Evolutionary conservation across 345 rosid species (phyloP).

Genomic region (Camelina sativa): DNA sequence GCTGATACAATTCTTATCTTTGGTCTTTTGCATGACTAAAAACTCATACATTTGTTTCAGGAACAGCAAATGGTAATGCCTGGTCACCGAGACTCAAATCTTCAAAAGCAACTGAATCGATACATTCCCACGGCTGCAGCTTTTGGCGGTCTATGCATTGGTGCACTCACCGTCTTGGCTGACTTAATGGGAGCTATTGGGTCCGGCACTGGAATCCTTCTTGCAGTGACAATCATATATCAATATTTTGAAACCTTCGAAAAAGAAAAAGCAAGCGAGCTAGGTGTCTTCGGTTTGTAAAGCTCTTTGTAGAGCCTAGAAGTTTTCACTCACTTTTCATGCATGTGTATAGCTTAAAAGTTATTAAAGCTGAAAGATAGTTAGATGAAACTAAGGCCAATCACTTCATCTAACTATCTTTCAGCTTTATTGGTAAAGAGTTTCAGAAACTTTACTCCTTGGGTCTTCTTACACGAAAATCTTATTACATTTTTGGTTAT

Average conservation of each 20-base stretch:
- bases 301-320: background rate
- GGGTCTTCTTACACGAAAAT: background rate
- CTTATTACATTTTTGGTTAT: background rate
- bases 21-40: background rate
- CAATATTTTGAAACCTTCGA: conserved; percentile 6
- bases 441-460: background rate
- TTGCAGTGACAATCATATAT: conserved; percentile 8
- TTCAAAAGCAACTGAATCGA: conserved; percentile 6
- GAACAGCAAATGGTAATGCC: conserved; percentile 7
- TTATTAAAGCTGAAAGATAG: too few relatives aligned
- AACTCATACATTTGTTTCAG: background rate
- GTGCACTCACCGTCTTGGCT: conserved; percentile 17
- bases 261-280: conserved; percentile 1
- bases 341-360: background rate
- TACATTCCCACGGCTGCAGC: conserved; percentile 12
- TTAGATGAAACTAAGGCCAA: too few relatives aligned
- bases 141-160: conserved; percentile 7
- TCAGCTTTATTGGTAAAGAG: background rate
- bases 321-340: background rate
- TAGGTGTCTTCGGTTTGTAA: conserved; percentile 1
- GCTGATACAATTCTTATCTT: background rate
- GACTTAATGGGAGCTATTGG: conserved; percentile 14
- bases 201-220: conserved; percentile 17
- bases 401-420: background rate
- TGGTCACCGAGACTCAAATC: conserved; percentile 15